phyloP scores from a whole-genome alignment of 2,329 filamentous ascomycete genomes.

The Trichoderma guizhouense region DNA sequence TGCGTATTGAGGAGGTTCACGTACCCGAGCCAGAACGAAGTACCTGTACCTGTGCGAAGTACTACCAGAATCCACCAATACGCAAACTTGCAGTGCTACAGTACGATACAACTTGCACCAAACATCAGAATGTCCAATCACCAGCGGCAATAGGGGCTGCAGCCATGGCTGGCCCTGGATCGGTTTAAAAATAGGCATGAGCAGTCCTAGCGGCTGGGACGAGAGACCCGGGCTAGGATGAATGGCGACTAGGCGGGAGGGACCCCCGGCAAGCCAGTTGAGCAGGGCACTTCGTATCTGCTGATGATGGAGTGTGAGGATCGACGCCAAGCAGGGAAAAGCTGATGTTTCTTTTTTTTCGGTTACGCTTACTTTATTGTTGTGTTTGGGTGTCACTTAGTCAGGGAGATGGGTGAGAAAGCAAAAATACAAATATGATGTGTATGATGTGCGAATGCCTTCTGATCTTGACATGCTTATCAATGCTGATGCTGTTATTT shows the following conservation, averaged over 20 bases:
- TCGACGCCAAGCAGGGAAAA: conserved; percentile 9
- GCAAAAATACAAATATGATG: background rate
- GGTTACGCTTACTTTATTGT: background rate
- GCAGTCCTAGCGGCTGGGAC: background rate
- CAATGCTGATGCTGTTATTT: background rate
- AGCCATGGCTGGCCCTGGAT: background rate
- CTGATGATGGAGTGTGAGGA: conserved; percentile 16
- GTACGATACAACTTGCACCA: no score
- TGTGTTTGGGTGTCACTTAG: background rate
- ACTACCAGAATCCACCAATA: no score
- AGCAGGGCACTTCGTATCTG: conserved; percentile 18
- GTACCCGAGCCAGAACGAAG: background rate
- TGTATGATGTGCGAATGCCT: background rate
- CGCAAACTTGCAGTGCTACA: background rate
- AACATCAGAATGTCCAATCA: background rate
- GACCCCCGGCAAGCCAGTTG: conserved; percentile 3
- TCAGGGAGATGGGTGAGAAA: background rate
- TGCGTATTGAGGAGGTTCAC: background rate
- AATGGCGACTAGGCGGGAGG: background rate
- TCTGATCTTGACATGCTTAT: background rate
- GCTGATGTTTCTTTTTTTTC: background rate
- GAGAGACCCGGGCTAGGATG: background rate
- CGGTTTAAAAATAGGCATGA: conserved; percentile 17
- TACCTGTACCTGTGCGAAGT: background rate
- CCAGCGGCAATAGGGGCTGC: background rate